phyloP scores from a whole-genome alignment of 1,139 yeast species.

The Sugiyamaella sp. region DNA sequence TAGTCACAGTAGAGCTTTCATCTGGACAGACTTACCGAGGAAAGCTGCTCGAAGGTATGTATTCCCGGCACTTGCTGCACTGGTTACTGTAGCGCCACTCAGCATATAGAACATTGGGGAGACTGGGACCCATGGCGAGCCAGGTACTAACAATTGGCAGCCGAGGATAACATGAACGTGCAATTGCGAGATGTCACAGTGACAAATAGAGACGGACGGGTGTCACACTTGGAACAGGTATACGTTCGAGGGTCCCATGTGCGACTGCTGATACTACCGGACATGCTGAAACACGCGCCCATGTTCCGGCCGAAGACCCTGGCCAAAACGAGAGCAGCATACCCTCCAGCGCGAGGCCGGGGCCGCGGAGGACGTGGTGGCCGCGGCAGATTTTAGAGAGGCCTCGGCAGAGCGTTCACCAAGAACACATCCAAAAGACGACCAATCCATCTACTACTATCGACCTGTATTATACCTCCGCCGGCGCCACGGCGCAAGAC shows the following conservation, averaged over 20 bases:
- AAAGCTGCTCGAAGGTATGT: conserved; percentile 67
- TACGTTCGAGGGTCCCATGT: conserved; percentile 92
- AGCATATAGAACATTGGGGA: too few relatives aligned
- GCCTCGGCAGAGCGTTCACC: neutral
- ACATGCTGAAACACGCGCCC: conserved; percentile 79
- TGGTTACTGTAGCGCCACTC: neutral
- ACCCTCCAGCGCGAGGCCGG: conserved; percentile 29
- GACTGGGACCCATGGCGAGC: too few relatives aligned
- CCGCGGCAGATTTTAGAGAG: neutral
- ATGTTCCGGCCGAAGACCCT: conserved; percentile 58
- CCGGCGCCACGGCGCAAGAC: conserved; percentile 19
- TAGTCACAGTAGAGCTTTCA: conserved; percentile 77
- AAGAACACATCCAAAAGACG: neutral
- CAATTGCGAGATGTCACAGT: conserved; percentile 82
- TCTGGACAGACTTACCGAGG: conserved; percentile 91
- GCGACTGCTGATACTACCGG: conserved; percentile 84
- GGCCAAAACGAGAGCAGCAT: conserved; percentile 36
- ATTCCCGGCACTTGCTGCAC: neutral
- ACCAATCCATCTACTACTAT: too few relatives aligned
- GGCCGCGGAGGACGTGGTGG: conserved; percentile 29
- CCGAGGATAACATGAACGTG: conserved; percentile 91
- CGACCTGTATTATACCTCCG: too few relatives aligned
- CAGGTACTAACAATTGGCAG: conserved; percentile 27
- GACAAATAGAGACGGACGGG: conserved; percentile 75
- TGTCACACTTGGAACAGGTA: conserved; percentile 79